Percentiles rank a stretch among this genome's conserved stretches.
These are phyloP conservation scores for Nicotiana knightiana DNA, from an alignment of 257 asterid genomes.

Conservation along the genomic window DNA sequence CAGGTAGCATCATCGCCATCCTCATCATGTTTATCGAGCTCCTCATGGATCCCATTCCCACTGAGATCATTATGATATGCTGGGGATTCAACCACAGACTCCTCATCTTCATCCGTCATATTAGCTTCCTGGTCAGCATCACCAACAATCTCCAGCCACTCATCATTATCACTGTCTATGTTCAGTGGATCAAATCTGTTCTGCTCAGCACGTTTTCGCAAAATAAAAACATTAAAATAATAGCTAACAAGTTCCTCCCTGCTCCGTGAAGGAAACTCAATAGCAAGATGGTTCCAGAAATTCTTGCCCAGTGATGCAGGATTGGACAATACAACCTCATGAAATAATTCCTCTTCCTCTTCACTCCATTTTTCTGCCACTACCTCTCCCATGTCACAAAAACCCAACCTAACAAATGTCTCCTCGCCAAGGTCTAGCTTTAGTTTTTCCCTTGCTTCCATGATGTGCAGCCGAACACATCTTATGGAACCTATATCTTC, in stretches of 20 bases:
- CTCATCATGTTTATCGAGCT: neutral
- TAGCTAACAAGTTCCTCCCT: constrained; percentile 65
- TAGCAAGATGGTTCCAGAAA: constrained; percentile 63
- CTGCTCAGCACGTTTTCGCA: constrained; percentile 60
- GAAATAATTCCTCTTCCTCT: constrained; percentile 59
- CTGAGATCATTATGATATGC: constrained; percentile 12
- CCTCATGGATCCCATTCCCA: constrained; percentile 8
- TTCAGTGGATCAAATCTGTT: constrained; percentile 56
- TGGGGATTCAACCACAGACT: constrained; percentile 47
- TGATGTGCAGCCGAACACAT: constrained; percentile 65
- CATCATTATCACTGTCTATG: constrained; percentile 88
- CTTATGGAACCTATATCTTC: constrained; percentile 65
- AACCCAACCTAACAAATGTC: constrained; percentile 48
- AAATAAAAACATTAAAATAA: constrained; percentile 77
- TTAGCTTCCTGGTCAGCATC: constrained; percentile 11
- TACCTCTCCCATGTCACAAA: constrained; percentile 66
- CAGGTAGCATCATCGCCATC: constrained; percentile 1
- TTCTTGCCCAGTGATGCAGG: constrained; percentile 50
- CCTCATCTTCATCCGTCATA: constrained; percentile 40
- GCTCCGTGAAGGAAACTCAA: constrained; percentile 49
- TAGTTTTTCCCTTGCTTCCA: constrained; percentile 57
- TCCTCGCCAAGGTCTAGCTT: constrained; percentile 37
- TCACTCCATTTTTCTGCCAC: constrained; percentile 64
- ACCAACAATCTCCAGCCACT: constrained; percentile 34
- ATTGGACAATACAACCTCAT: constrained; percentile 54